phyloP scores from a whole-genome alignment of 352 stramenopile species.

The Phytopythium ostracodes region DNA sequence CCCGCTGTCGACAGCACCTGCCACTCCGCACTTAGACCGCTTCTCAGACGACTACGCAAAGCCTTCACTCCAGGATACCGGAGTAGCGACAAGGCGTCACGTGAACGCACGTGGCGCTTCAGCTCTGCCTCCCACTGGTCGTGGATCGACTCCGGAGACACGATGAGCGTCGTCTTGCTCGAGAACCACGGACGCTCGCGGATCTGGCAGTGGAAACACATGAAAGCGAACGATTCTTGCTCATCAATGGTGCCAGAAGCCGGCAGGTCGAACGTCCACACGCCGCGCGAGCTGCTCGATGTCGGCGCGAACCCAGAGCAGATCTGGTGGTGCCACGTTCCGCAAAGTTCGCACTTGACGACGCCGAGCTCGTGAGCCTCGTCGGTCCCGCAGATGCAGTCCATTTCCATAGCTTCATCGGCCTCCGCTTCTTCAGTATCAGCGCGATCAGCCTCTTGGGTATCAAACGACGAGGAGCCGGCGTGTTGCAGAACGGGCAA shows the following conservation, averaged over 20 bases:
- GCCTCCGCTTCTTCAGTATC: background rate
- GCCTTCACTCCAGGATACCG: slow-evolving; percentile 54
- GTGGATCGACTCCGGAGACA: slow-evolving; percentile 89
- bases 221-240: slow-evolving; percentile 21
- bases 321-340: slow-evolving; percentile 57
- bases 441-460: background rate
- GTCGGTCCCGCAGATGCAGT: slow-evolving; percentile 53
- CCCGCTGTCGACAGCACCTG: slow-evolving; percentile 41
- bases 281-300: background rate
- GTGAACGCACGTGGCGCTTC: slow-evolving; percentile 57
- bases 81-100: slow-evolving; percentile 40
- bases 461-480: background rate
- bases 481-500: slow-evolving; percentile 40
- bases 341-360: slow-evolving; percentile 48
- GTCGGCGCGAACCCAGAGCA: slow-evolving; percentile 39
- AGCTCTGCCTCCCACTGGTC: slow-evolving; percentile 90
- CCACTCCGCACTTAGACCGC: slow-evolving; percentile 43
- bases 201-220: slow-evolving; percentile 64
- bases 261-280: slow-evolving; percentile 18
- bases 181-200: slow-evolving; percentile 29
- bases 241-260: no score
- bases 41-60: slow-evolving; percentile 27
- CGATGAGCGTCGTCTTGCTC: slow-evolving; percentile 89
- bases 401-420: slow-evolving; percentile 7
- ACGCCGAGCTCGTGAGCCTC: slow-evolving; percentile 35